Percentiles rank a stretch among this genome's conserved stretches.
Evolutionary conservation across 495 filamentous ascomycete species (phyloP).

Genomic region (Penicillium tannophilum): DNA sequence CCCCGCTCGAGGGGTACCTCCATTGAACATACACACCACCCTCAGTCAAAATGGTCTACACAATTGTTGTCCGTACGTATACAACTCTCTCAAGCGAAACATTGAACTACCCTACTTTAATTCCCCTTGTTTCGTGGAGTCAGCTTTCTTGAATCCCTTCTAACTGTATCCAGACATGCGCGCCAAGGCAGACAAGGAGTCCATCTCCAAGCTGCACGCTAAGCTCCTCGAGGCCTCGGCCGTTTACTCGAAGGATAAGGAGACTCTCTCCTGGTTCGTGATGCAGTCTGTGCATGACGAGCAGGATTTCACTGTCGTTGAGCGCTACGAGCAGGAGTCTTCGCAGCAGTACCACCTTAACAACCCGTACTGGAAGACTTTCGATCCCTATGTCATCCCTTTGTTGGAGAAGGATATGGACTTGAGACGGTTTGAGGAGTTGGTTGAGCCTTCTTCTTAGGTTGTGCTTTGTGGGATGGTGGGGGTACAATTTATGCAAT

Average conservation of each 20-base stretch:
- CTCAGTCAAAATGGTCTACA: conserved; percentile 49
- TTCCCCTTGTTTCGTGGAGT: background rate
- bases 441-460: conserved; percentile 21
- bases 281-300: conserved; percentile 66
- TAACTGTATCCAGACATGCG: conserved; percentile 49
- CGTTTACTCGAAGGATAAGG: conserved; percentile 66
- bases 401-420: conserved; percentile 67
- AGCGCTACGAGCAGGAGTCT: conserved; percentile 62
- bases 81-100: too few species aligned
- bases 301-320: conserved; percentile 69
- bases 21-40: conserved; percentile 1
- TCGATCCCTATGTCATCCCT: conserved; percentile 66
- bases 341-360: conserved; percentile 63
- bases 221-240: conserved; percentile 68
- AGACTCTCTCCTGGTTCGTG: conserved; percentile 67
- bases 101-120: background rate
- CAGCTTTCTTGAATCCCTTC: background rate
- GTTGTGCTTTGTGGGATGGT: background rate
- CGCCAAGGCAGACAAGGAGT: conserved; percentile 60
- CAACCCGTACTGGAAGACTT: conserved; percentile 72
- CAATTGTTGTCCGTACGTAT: conserved; percentile 56
- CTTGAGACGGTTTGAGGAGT: conserved; percentile 61
- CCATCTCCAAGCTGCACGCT: conserved; percentile 62
- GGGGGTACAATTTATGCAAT: background rate
- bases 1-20: conserved; percentile 15